Conservation (phyloP, 257 asterid species). For the Nicotiana paniculata region DNA sequence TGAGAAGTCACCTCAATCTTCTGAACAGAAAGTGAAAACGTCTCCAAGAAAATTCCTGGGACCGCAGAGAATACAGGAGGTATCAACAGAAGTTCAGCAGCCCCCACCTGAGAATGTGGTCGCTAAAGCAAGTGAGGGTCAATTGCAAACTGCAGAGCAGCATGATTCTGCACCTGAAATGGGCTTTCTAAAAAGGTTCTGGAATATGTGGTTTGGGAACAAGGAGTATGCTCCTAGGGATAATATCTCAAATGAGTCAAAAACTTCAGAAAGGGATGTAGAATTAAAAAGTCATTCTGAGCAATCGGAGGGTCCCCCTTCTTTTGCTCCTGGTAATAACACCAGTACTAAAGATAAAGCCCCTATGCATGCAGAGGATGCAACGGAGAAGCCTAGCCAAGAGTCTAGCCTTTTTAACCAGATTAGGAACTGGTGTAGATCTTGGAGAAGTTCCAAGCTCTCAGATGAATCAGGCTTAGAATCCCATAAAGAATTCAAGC, state of each 20-base stretch:
- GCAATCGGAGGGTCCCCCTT: constrained; percentile 18
- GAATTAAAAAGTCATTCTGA: constrained; percentile 16
- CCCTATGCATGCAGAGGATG: constrained; percentile 16
- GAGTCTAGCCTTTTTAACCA: constrained; percentile 21
- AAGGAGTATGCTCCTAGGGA: constrained; percentile 17
- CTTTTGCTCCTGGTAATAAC: constrained; percentile 38
- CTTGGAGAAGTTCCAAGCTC: constrained; percentile 30
- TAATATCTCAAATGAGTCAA: constrained; percentile 19
- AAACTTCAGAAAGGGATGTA: constrained; percentile 17
- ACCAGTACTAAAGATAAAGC: constrained; percentile 12
- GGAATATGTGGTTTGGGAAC: constrained; percentile 50
- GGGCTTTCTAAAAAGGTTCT: constrained; percentile 40
- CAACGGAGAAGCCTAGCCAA: constrained; percentile 17
- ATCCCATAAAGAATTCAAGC: constrained; percentile 20
- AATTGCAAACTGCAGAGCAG: constrained; percentile 13
- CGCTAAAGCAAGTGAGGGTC: constrained; percentile 21
- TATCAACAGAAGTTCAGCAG: constrained; percentile 22
- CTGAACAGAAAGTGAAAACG: constrained; percentile 21
- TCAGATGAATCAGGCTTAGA: constrained; percentile 21
- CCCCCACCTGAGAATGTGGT: constrained; percentile 31
- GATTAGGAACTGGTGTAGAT: constrained; percentile 31
- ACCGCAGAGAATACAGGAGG: constrained; percentile 20
- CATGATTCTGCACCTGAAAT: constrained; percentile 24
- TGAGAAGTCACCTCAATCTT: constrained; percentile 22
- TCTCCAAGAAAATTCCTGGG: constrained; percentile 17